Conservation (phyloP, 768 basidiomycete genomes). For the Suillus paluster region DNA sequence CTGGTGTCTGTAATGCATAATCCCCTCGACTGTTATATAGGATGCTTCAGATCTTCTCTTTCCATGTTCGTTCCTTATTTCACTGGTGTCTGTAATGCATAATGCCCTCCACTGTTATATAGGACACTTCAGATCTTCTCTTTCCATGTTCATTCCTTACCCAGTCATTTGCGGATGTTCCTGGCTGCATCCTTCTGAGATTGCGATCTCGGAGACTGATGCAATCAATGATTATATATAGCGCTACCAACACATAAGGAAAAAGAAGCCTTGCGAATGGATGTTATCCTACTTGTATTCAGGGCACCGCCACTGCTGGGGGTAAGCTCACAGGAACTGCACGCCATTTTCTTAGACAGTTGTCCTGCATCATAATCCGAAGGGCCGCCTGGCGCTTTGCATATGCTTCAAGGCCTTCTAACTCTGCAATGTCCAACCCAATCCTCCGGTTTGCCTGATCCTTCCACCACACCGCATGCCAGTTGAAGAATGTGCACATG, state of each 20-base stretch:
- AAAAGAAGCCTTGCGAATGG: no score
- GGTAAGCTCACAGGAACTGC: not conserved
- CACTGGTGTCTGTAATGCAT: not conserved
- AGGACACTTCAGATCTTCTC: not conserved
- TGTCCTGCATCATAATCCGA: not conserved
- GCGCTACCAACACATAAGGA: not conserved
- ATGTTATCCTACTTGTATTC: not conserved
- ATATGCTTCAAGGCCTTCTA: not conserved
- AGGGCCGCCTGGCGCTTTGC: not conserved
- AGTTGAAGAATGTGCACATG: not conserved
- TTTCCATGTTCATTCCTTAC: no score
- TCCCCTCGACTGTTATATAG: not conserved
- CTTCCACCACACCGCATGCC: not conserved
- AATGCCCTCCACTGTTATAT: not conserved
- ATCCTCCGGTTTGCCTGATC: not conserved
- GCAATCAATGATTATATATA: not conserved
- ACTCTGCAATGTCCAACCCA: not conserved
- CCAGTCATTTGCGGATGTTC: no score
- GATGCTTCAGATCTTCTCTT: not conserved
- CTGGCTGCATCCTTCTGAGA: not conserved
- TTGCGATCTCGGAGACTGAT: not conserved
- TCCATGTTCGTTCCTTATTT: no score
- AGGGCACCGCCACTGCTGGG: not conserved
- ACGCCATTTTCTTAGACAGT: not conserved
- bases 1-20: not conserved